phyloP scores from a whole-genome alignment of 164 flowering plant species.

The Vitis rupestris region DNA sequence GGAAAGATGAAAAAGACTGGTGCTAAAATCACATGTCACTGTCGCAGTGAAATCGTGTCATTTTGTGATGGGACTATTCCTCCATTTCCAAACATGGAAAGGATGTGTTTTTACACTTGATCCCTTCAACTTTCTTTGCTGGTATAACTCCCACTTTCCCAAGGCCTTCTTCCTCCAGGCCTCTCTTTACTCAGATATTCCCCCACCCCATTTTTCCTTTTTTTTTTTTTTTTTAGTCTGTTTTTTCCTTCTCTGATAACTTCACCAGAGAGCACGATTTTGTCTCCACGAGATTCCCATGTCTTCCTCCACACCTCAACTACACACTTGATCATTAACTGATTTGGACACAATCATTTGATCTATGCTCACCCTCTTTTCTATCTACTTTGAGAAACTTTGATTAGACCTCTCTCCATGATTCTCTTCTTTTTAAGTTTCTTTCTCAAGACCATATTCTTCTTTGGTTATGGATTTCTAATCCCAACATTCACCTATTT shows the following conservation, averaged over 20 bases:
- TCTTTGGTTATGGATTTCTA: background rate
- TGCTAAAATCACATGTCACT: conserved; percentile 38
- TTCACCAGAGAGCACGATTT: background rate
- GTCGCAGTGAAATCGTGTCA: conserved; percentile 13
- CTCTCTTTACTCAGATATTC: background rate
- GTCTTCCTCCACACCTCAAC: background rate
- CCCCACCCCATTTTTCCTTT: background rate
- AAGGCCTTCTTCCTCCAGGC: background rate
- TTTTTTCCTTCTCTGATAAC: no score
- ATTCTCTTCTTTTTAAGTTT: background rate
- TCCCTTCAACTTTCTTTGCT: conserved; percentile 34
- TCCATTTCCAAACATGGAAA: conserved; percentile 34
- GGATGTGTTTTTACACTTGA: conserved; percentile 21
- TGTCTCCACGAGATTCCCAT: conserved; percentile 3
- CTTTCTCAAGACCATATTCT: background rate
- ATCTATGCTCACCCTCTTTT: conserved; percentile 15
- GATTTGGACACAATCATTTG: conserved; percentile 33
- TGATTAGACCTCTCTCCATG: conserved; percentile 27
- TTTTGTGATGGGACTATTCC: conserved; percentile 52
- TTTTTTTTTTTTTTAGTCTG: no score
- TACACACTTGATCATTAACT: conserved; percentile 26
- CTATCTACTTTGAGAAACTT: conserved; percentile 24
- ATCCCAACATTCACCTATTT: no score
- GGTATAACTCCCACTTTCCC: conserved; percentile 29
- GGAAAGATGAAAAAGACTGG: conserved; percentile 39